phyloP scores from a whole-genome alignment of 345 rosid genomes.

The Pistacia integerrima region DNA sequence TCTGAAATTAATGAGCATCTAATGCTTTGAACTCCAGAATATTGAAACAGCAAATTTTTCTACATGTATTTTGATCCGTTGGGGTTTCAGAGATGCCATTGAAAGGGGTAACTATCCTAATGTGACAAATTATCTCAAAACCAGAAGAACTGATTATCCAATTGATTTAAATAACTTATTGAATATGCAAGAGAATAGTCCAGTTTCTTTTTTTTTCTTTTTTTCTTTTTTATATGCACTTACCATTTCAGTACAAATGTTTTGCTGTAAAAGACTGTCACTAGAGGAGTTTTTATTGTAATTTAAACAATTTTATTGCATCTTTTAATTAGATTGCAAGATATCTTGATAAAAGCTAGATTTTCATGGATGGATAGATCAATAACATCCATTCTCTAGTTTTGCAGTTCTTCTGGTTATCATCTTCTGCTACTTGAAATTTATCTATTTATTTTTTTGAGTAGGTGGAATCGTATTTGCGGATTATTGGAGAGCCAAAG shows the following conservation, averaged over 20 bases:
- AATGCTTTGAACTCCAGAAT: neutral
- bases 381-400: neutral
- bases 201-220: neutral
- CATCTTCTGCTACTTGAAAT: neutral
- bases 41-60: neutral
- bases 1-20: neutral
- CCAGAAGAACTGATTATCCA: neutral
- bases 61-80: neutral
- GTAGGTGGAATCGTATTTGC: constrained; percentile 95
- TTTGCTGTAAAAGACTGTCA: neutral
- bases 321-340: neutral
- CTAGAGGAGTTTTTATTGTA: neutral
- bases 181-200: too few species aligned
- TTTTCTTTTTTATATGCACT: neutral
- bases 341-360: neutral
- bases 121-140: neutral
- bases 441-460: constrained; percentile 8
- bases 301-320: neutral
- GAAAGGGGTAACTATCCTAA: neutral
- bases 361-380: neutral
- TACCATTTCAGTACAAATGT: neutral
- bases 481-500: constrained; percentile 87
- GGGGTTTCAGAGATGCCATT: neutral
- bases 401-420: neutral
- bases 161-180: neutral